Base-by-base conservation (phyloP, 352 stramenopile genomes). In the Globisporangium splendens region DNA sequence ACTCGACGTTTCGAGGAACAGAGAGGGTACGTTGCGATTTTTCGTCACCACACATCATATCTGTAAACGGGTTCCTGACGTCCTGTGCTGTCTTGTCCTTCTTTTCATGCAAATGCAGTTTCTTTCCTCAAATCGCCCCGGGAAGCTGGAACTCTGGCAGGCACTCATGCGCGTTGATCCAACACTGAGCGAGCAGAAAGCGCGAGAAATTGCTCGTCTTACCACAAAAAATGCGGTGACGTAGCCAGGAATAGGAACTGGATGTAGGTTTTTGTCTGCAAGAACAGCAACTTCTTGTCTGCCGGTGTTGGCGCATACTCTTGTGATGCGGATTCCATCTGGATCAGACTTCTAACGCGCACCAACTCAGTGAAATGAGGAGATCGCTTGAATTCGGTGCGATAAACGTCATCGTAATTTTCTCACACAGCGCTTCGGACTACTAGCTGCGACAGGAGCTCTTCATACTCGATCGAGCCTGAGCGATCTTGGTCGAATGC, bases 141-240 rank as follows among this genome's bases (percentile, higher is more conserved):
- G 67, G 2, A 79, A 74, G 20, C 42, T 91, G 24, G 64, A 76
- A 39, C 50, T 91, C 12, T 91, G 82, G 82, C 65, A 91, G 53
- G 79, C 82, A 41, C 70, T 91, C 4, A 83, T 88, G 66, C 69
- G 68, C 1, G 77, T 91, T 0, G 82, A 91, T 54, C 77, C 82
- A n/a, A 75, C 66, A 14, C 56, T 91, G 18, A 65, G 71, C 33
- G 75, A 88, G 53, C 46, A 46, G 5, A 77, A 81, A 58, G 81
- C 79, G 10, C 69, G 72, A 41, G 72, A 88, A 50, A 72, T 76
- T 22, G 77, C 73, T 13, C 49, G 59, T 1, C 59, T 77, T 21
- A 59, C 61, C 7, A 22, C 59, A 24, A 48, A 56, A 28, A 58
- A 51, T 18, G 33, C 49, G 1, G 31, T 56, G n/a, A 18, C 28